Percentiles rank a stretch among this genome's conserved stretches.
Conservation (phyloP, 768 basidiomycete genomes). For the Boletus rubropictus region DNA sequence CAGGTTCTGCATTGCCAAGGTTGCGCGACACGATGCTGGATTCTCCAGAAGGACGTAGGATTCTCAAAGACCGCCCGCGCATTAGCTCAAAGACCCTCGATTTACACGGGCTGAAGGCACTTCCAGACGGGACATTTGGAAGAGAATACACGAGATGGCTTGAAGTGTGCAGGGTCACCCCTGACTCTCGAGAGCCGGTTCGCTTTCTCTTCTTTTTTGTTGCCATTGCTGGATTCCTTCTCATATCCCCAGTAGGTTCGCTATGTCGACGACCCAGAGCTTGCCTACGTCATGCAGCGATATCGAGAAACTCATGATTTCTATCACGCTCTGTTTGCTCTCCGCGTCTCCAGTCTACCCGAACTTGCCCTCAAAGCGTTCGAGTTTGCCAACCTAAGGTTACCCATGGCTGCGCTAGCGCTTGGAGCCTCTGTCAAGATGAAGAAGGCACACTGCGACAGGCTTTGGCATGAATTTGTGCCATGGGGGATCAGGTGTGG, state of each 20-base stretch:
- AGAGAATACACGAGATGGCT: slow-evolving; percentile 87
- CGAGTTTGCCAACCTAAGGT: slow-evolving; percentile 85
- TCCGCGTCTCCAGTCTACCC: slow-evolving; percentile 85
- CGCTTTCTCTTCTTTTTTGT: slow-evolving; percentile 17
- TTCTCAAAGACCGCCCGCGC: slow-evolving; percentile 79
- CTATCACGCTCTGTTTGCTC: slow-evolving; percentile 85
- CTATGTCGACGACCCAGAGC: slow-evolving; percentile 90
- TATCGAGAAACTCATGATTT: slow-evolving; percentile 98
- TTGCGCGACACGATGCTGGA: slow-evolving; percentile 74
- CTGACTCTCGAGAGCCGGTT: slow-evolving; percentile 90
- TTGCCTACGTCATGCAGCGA: slow-evolving; percentile 96
- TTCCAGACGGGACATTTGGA: slow-evolving; percentile 81
- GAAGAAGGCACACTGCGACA: slow-evolving; percentile 39
- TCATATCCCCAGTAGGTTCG: slow-evolving; percentile 56
- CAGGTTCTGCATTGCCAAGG: slow-evolving; percentile 67
- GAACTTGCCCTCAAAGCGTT: slow-evolving; percentile 94
- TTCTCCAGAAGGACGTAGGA: slow-evolving; percentile 74
- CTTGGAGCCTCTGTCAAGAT: slow-evolving; percentile 43
- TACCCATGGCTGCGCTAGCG: slow-evolving; percentile 83
- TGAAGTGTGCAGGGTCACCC: slow-evolving; percentile 79
- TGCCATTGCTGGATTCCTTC: neutral
- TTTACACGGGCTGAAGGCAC: slow-evolving; percentile 55
- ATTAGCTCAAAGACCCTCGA: slow-evolving; percentile 74
- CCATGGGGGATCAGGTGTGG: slow-evolving; percentile 92
- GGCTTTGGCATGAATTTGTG: slow-evolving; percentile 75